Evolutionary conservation across 2,329 filamentous ascomycete genomes (phyloP).

Genomic region (Plectosphaerella plurivora): DNA sequence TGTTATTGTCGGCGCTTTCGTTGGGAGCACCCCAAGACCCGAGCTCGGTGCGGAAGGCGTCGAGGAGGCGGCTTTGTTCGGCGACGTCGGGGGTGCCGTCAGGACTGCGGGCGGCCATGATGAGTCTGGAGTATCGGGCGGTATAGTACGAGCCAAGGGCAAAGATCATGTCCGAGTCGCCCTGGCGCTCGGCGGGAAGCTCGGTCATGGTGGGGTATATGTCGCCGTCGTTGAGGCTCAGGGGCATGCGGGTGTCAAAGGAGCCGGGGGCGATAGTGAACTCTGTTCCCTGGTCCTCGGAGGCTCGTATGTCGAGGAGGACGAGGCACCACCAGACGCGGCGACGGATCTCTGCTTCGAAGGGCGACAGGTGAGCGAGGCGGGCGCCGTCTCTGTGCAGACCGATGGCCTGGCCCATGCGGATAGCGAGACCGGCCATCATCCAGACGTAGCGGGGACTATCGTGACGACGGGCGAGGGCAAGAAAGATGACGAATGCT

Average conservation of each 20-base stretch:
- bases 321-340: conserved; percentile 59
- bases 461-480: conserved; percentile 46
- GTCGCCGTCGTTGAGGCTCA: conserved; percentile 54
- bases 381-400: conserved; percentile 53
- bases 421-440: conserved; percentile 56
- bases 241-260: conserved; percentile 49
- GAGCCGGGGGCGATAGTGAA: conserved; percentile 38
- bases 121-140: conserved; percentile 27
- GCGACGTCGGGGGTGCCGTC: conserved; percentile 25
- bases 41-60: conserved; percentile 37
- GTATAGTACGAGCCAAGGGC: conserved; percentile 31
- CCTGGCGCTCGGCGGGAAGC: conserved; percentile 40
- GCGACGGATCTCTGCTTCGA: conserved; percentile 56
- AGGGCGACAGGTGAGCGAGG: conserved; percentile 49
- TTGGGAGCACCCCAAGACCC: conserved; percentile 35
- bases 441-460: conserved; percentile 56
- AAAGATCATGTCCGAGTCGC: conserved; percentile 49
- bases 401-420: conserved; percentile 49
- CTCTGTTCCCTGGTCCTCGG: conserved; percentile 50
- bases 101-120: conserved; percentile 26
- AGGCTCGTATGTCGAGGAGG: conserved; percentile 50
- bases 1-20: conserved; percentile 23
- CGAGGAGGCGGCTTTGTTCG: conserved; percentile 38
- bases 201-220: conserved; percentile 41
- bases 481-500: conserved; percentile 55